A percentile compares a stretch with the other conserved stretches of the same genome.
Conservation (phyloP, 169 alveolate species). For the Fabrea salina region DNA sequence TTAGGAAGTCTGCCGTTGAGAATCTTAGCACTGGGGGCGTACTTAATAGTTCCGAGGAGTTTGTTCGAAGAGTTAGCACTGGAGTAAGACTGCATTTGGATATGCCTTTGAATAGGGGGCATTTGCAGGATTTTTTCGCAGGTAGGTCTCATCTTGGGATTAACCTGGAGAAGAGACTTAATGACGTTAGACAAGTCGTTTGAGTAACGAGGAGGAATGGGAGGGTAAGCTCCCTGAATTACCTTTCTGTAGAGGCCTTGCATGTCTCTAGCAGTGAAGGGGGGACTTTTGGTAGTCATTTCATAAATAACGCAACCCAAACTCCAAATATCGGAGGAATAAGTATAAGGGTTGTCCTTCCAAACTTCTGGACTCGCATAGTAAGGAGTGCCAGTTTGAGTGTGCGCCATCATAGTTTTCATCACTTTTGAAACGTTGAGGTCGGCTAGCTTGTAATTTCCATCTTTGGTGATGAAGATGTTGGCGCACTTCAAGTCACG, state of each 20-base stretch:
- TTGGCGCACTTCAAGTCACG: constrained; percentile 82
- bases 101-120: too few relatives aligned
- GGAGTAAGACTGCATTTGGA: too few relatives aligned
- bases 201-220: constrained; percentile 41
- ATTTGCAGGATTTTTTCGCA: too few relatives aligned
- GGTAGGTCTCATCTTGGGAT: constrained; percentile 43
- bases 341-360: constrained; percentile 57
- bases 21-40: too few relatives aligned
- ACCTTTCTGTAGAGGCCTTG: constrained; percentile 50
- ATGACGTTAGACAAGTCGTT: constrained; percentile 36
- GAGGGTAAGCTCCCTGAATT: constrained; percentile 45
- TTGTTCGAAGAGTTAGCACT: too few relatives aligned
- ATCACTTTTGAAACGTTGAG: constrained; percentile 63
- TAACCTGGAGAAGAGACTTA: constrained; percentile 28
- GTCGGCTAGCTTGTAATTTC: constrained; percentile 65
- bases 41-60: too few relatives aligned
- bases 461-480: constrained; percentile 66
- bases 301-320: constrained; percentile 55
- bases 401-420: constrained; percentile 62
- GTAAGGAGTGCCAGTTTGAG: too few relatives aligned
- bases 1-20: too few relatives aligned
- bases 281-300: constrained; percentile 53
- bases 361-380: constrained; percentile 74
- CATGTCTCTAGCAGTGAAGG: constrained; percentile 58
- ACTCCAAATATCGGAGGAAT: constrained; percentile 53